Evolutionary conservation across 2,329 filamentous ascomycete species (phyloP).

Genomic region (Colletotrichum caudatum): DNA sequence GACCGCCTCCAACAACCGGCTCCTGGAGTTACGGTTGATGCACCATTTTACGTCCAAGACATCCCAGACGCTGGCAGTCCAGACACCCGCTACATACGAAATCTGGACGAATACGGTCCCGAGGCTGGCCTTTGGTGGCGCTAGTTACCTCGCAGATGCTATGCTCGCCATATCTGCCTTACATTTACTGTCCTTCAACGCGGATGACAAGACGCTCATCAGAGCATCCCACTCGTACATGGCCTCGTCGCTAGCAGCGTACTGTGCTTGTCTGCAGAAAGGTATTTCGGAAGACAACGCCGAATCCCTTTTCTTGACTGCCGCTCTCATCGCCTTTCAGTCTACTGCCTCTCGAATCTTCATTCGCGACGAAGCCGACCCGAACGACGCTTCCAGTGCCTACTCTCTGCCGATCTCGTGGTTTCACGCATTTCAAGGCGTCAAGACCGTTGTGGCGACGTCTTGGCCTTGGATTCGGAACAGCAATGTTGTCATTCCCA

Average conservation of each 20-base stretch:
- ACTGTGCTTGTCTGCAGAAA: constrained; percentile 66
- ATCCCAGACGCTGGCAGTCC: constrained; percentile 68
- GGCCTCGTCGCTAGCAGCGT: constrained; percentile 71
- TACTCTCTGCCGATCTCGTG: constrained; percentile 72
- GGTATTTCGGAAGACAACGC: constrained; percentile 71
- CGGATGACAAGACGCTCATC: constrained; percentile 70
- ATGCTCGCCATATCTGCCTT: constrained; percentile 74
- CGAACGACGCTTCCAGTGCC: constrained; percentile 54
- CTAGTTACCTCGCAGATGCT: constrained; percentile 71
- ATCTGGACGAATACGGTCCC: constrained; percentile 73
- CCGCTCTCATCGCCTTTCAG: constrained; percentile 75
- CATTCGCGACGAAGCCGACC: constrained; percentile 65
- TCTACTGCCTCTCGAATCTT: constrained; percentile 73
- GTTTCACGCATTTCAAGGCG: constrained; percentile 76
- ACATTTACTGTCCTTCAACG: constrained; percentile 68
- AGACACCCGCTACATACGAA: constrained; percentile 62
- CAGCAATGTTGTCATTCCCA: constrained; percentile 68
- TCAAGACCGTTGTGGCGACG: constrained; percentile 73
- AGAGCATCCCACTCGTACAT: constrained; percentile 74
- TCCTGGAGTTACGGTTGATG: constrained; percentile 72
- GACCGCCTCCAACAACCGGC: constrained; percentile 55
- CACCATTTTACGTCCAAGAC: constrained; percentile 74
- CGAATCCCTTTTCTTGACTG: constrained; percentile 72
- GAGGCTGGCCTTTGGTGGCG: constrained; percentile 69
- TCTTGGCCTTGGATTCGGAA: constrained; percentile 74